Evolutionary conservation across 2,329 filamentous ascomycete genomes (phyloP), one percentile per base, ranked within the genome.

Genomic region (Fusarium albidum): DNA sequence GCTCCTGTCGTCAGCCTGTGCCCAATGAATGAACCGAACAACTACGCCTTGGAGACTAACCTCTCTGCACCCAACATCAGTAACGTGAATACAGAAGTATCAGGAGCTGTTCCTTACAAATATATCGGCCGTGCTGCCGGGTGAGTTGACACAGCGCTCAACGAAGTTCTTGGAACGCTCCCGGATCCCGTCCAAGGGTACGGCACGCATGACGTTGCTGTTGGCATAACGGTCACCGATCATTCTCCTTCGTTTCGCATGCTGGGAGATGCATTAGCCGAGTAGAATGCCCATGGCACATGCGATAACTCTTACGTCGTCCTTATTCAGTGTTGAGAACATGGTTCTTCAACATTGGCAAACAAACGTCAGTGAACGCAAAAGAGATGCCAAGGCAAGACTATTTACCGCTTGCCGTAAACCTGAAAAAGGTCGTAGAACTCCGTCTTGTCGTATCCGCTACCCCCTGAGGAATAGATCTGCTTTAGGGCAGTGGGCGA

Each of bases 191-290:
- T 75, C 69, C 25, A 89, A 69, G 3, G 85, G 80, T 3, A 74
- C 73, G 5, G 79, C 68, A 26, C 80, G 81, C 72, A 88, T 79
- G 42, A 90, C 75, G 65, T 88, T 90, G 47, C 82, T 84, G 70
- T 89, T 90, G 26, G 87, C 83, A 68, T 90, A 90, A 26, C 85
- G 78, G 64, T 89, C 85, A 2, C 86, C 86, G 37, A 90, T 76
- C 40, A 87, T 74, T 25, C 85, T 79, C 66, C 86, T 88, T 53
- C 85, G 79, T 57, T 80, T 82, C 26, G 82, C 83, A 65, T 90
- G 87, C 82, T 88, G 43, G 12, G 31, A 32, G 25, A 41, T 18
- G 31, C 3, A 21, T 57, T 38, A 56, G 44, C 12, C 17, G 21
- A 28, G n/a, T 21, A 39, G 13, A 10, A 26, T n/a, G 31, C 29